Conservation (phyloP, 2,329 filamentous ascomycete species). For the Alternaria atra region DNA sequence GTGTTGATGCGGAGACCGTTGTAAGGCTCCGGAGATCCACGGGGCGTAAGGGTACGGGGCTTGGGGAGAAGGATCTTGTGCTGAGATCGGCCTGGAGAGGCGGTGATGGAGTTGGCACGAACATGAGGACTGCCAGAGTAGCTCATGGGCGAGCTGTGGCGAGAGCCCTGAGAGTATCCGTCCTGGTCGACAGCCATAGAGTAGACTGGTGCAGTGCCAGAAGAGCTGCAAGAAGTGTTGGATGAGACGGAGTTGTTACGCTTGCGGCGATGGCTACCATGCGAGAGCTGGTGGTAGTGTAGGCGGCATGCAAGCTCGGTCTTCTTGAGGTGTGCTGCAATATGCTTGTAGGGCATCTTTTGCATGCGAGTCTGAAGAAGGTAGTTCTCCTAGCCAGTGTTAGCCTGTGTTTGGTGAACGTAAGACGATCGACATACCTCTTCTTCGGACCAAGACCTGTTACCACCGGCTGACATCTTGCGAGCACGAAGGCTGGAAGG, state of each 20-base stretch:
- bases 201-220: slow-evolving; percentile 51
- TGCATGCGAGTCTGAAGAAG: slow-evolving; percentile 83
- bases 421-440: slow-evolving; percentile 65
- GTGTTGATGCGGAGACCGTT: slow-evolving; percentile 56
- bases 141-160: slow-evolving; percentile 55
- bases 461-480: slow-evolving; percentile 76
- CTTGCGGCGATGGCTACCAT: slow-evolving; percentile 82
- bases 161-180: slow-evolving; percentile 48
- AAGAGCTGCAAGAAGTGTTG: slow-evolving; percentile 53
- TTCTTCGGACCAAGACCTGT: slow-evolving; percentile 85
- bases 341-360: slow-evolving; percentile 92
- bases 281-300: slow-evolving; percentile 86
- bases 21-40: slow-evolving; percentile 50
- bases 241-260: slow-evolving; percentile 75
- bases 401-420: slow-evolving; percentile 12
- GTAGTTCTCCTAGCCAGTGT: slow-evolving; percentile 74
- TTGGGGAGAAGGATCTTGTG: slow-evolving; percentile 68
- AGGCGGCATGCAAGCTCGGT: slow-evolving; percentile 87
- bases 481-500: slow-evolving; percentile 68
- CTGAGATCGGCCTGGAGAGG: slow-evolving; percentile 64
- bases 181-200: slow-evolving; percentile 48
- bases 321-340: slow-evolving; percentile 84
- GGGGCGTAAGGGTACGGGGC: slow-evolving; percentile 59
- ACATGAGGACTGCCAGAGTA: slow-evolving; percentile 54
- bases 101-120: slow-evolving; percentile 48